Evolutionary conservation across 441 rosid genomes (phyloP), one percentile per base, ranked within the genome.

Genomic region (Breynia disticha): DNA sequence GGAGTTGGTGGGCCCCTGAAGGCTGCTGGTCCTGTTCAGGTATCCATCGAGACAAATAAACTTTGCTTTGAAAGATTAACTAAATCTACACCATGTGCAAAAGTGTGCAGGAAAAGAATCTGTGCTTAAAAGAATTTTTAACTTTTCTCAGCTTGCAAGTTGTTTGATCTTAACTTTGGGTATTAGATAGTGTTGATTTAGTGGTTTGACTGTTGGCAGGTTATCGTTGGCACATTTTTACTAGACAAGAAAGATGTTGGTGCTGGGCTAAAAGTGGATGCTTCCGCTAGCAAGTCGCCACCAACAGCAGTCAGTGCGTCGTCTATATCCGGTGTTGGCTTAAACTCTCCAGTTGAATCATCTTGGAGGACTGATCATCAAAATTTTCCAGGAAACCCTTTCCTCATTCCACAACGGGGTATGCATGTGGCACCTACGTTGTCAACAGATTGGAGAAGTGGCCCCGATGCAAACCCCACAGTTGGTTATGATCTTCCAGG

Each of bases 1-100:
- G 95, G 83, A 14, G 73, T 93, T 59, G 91, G 87, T 35, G 91
- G 85, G 49, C 90, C 77, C 35, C 70, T 93, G 67, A 81, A 58
- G 45, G 97, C 98, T 63, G 88, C 87, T 11, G 89, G 97, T 47
- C 90, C 95, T 21, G 97, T 91, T 57, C 95, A 91, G 98, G 98
- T 91, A 65, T 57, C 41, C 48, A 21, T 21, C 8, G 8, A 28
- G 19, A 47, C 50, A 16, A 41, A 48, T 28, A 21, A 16, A 39
- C 5, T 35, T 42, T 24, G 49, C 37, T 45, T 32, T 46, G 56
- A 46, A 57, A 32, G 45, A 13, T 47, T 19, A 49, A 44, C 50
- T 14, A 49, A 43, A 19, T 42, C 19, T 58, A 19, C 35, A 43
- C 45, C 22, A 12, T 20, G 55, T 52, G 50, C 55, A 28, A 42